Evolutionary conservation across 2,329 filamentous ascomycete genomes (phyloP), one percentile per base, ranked within the genome.

Genomic region (Penicillium sp.): DNA sequence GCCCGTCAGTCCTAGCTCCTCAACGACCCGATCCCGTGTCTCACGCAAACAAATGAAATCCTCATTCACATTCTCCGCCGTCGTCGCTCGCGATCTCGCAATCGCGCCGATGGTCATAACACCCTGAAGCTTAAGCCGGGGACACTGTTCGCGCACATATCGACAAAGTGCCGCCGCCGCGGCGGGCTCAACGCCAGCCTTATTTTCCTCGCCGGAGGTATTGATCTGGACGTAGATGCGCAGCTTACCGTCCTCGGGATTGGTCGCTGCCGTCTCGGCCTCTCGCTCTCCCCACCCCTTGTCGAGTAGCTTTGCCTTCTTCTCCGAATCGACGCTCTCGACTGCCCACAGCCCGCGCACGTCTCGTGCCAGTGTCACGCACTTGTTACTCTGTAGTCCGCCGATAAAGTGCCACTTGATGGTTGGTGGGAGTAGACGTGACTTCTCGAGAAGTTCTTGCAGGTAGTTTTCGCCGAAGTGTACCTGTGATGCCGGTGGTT

Each of bases 401-500:
- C 94, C 94, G 70, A 97, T 99, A 74, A 97, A 97, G 74, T 99
- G 94, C 94, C 94, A 99, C 65, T 82, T 82, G 61, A 99, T 89
- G 32, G 77, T 67, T 4, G 67, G 76, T 0, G 94, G 93, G 10
- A 99, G 82, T 18, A 96, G 71, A 34, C 83, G 81, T 1, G 91
- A 88, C 74, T 99, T 99, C 71, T 96, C 88, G 55, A 82, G 81
- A 50, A 99, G 83, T 74, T 99, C 94, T 74, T 93, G 89, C 4
- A 88, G 82, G 77, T 99, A 99, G 79, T 99, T 99, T 76, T 99
- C 94, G 65, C 94, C 94, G 72, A 97, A 97, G 76, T 99, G 90
- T 16, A 79, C 63, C 51, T 92, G 89, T 1, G 76, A 73, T 29
- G 77, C 72, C 1, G 81, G 78, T 0, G 79, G 74, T 64, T 83